Percentiles rank a stretch among this genome's conserved stretches.
These are phyloP conservation scores for Piper betle DNA, from an alignment of 164 flowering plant genomes.

Conservation along the genomic window DNA sequence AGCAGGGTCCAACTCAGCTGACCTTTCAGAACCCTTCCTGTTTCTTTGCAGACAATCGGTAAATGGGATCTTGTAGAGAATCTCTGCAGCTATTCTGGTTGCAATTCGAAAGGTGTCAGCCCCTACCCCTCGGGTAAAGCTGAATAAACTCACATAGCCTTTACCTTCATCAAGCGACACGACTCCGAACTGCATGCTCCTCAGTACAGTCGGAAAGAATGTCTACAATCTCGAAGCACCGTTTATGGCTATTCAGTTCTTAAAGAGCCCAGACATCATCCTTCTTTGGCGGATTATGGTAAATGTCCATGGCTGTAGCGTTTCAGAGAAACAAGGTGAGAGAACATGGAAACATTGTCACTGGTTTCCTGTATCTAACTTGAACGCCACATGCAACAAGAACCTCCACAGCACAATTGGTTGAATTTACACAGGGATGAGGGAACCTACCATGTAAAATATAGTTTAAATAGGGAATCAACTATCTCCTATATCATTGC, in stretches of 20 bases:
- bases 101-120: constrained; percentile 18
- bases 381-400: constrained; percentile 68
- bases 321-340: constrained; percentile 23
- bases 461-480: constrained; percentile 35
- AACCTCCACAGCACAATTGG: constrained; percentile 18
- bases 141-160: constrained; percentile 40
- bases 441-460: constrained; percentile 74
- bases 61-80: constrained; percentile 58
- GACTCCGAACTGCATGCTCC: constrained; percentile 27
- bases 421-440: no score
- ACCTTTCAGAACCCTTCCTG: constrained; percentile 35
- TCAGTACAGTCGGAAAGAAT: constrained; percentile 29
- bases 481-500: constrained; percentile 40
- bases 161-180: constrained; percentile 31
- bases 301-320: constrained; percentile 5
- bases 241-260: constrained; percentile 31
- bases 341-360: constrained; percentile 24
- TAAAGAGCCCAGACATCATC: constrained; percentile 64
- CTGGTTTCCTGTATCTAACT: constrained; percentile 11
- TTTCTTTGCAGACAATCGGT: constrained; percentile 32
- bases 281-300: constrained; percentile 33
- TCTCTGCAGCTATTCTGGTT: constrained; percentile 24
- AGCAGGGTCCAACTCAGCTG: constrained; percentile 62
- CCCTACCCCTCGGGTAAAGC: constrained; percentile 5
- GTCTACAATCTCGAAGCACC: constrained; percentile 41